Evolutionary conservation across 1,284 basidiomycete genomes (phyloP).

Genomic region (Blastosporella zonata): DNA sequence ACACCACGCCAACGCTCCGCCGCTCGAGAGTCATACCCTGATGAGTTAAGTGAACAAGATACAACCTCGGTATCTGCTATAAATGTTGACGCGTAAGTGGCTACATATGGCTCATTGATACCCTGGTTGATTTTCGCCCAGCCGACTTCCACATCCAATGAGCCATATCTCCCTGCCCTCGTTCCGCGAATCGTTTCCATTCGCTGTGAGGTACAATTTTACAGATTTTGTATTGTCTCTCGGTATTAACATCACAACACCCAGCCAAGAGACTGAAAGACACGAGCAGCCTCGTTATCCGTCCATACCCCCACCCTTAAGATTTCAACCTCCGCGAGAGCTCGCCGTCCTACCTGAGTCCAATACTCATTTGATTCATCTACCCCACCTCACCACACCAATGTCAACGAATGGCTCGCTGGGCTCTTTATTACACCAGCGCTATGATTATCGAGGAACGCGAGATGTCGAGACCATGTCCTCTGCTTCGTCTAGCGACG

Average conservation of each 20-base stretch:
- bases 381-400: neutral
- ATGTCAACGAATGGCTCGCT: neutral
- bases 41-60: neutral
- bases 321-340: neutral
- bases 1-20: neutral
- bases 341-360: neutral
- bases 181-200: constrained; percentile 16
- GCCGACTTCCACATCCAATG: neutral
- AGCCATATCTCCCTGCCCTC: constrained; percentile 15
- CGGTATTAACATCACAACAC: neutral
- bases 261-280: neutral
- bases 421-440: neutral
- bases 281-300: neutral
- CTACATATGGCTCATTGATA: neutral
- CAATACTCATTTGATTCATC: neutral
- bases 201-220: constrained; percentile 12
- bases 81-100: constrained; percentile 1
- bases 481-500: constrained; percentile 7
- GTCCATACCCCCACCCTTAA: neutral
- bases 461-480: constrained; percentile 3
- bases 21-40: neutral
- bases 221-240: neutral
- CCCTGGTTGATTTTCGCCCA: neutral
- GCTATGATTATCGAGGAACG: neutral
- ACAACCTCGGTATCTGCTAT: neutral